Conservation (phyloP, 2,329 filamentous ascomycete genomes). For the Trichoderma aggressivum region DNA sequence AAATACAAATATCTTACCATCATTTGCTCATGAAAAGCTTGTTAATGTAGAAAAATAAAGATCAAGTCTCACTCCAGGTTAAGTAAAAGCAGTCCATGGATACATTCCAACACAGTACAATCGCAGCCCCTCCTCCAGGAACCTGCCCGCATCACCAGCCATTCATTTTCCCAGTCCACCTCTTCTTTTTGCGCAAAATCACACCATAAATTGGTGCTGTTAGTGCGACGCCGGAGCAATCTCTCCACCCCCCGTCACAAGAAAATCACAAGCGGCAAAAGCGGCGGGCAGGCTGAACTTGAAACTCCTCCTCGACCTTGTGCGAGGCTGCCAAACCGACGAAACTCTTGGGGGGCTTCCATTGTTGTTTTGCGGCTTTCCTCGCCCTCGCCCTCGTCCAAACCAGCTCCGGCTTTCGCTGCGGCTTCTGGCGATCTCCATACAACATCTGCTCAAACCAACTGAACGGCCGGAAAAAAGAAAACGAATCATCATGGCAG, state of each 20-base stretch:
- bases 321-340: not conserved
- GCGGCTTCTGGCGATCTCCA: not conserved
- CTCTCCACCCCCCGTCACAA: not conserved
- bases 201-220: not conserved
- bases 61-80: not conserved
- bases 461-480: not conserved
- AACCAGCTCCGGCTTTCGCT: not conserved
- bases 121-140: not conserved
- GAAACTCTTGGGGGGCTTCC: not conserved
- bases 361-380: not conserved
- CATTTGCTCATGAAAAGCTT: not conserved
- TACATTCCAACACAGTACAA: not conserved
- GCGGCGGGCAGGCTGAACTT: not conserved
- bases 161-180: not conserved
- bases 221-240: not conserved
- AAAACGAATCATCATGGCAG: slow-evolving; percentile 13
- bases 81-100: not conserved
- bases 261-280: not conserved
- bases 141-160: not conserved
- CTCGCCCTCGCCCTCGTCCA: not conserved
- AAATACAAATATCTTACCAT: not conserved
- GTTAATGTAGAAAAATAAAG: not conserved
- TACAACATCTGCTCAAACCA: not conserved
- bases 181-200: not conserved
- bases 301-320: not conserved